Conservation (phyloP, 495 filamentous ascomycete species). For the Rostrohypoxylon terebratum region DNA sequence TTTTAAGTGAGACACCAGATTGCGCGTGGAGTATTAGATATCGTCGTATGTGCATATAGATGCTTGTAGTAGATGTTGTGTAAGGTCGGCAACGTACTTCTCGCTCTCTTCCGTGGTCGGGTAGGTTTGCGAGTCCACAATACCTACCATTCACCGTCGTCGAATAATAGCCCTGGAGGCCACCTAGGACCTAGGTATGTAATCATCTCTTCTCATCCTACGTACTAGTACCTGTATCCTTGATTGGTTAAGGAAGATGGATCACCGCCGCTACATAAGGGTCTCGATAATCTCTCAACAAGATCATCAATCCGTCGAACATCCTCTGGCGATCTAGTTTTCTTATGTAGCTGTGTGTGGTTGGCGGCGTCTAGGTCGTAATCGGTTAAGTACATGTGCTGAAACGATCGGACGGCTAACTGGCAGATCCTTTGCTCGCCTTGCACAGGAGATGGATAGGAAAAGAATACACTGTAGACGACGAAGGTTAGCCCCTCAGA, state of each 20-base stretch:
- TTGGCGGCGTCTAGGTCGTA: background rate
- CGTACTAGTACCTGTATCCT: conserved; percentile 1
- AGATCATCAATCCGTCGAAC: background rate
- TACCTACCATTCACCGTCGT: conserved; percentile 3
- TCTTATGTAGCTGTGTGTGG: background rate
- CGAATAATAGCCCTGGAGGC: conserved; percentile 3
- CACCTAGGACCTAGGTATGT: no score
- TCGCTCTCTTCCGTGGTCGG: conserved; percentile 29
- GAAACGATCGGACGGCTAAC: conserved; percentile 7
- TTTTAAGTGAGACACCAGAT: conserved; percentile 32
- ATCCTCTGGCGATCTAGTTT: background rate
- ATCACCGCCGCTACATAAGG: background rate
- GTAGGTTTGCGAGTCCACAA: conserved; percentile 9
- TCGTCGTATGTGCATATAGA: conserved; percentile 19
- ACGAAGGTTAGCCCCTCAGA: conserved; percentile 5
- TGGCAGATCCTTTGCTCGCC: conserved; percentile 13
- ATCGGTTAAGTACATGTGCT: conserved; percentile 9
- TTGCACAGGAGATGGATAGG: conserved; percentile 3
- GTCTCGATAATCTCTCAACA: conserved; percentile 5
- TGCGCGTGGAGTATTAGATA: conserved; percentile 20
- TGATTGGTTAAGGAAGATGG: conserved; percentile 3
- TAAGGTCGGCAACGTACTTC: conserved; percentile 38
- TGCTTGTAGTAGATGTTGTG: conserved; percentile 34
- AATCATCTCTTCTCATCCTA: background rate
- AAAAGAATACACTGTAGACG: background rate